phyloP scores from a whole-genome alignment of 768 basidiomycete genomes.

The Sistotremastrum suecicum region DNA sequence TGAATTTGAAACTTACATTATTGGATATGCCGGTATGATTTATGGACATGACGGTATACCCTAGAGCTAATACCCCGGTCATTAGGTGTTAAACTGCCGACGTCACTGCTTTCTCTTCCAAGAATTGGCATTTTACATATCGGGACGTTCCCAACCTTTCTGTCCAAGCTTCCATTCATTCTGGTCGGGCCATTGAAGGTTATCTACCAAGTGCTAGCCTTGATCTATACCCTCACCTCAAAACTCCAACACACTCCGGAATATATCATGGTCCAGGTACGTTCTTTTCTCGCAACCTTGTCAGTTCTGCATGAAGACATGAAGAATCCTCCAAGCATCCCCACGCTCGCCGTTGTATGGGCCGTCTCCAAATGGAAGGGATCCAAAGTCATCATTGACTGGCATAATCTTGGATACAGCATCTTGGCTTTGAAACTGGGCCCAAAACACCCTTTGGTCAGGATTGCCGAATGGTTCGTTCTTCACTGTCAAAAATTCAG shows the following conservation, averaged over 20 bases:
- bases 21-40: conserved; percentile 71
- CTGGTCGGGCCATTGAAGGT: conserved; percentile 76
- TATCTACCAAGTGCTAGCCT: conserved; percentile 44
- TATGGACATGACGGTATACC: neutral
- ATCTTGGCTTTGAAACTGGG: conserved; percentile 82
- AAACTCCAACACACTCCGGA: conserved; percentile 55
- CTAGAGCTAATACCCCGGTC: neutral
- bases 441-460: conserved; percentile 49
- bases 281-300: conserved; percentile 11
- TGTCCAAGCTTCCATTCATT: conserved; percentile 46
- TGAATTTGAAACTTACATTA: conserved; percentile 61
- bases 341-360: conserved; percentile 79
- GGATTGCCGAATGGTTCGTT: conserved; percentile 56
- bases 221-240: conserved; percentile 49
- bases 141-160: conserved; percentile 39
- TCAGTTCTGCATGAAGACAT: conserved; percentile 1
- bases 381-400: conserved; percentile 89
- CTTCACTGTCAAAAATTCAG: neutral
- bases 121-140: conserved; percentile 56
- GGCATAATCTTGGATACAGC: conserved; percentile 96
- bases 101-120: conserved; percentile 54
- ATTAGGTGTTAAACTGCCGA: conserved; percentile 63
- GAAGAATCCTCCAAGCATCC: conserved; percentile 95
- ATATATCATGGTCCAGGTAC: conserved; percentile 81
- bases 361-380: conserved; percentile 51